Base-by-base conservation (phyloP, 768 basidiomycete species). In the Hypholoma sublateritium region DNA sequence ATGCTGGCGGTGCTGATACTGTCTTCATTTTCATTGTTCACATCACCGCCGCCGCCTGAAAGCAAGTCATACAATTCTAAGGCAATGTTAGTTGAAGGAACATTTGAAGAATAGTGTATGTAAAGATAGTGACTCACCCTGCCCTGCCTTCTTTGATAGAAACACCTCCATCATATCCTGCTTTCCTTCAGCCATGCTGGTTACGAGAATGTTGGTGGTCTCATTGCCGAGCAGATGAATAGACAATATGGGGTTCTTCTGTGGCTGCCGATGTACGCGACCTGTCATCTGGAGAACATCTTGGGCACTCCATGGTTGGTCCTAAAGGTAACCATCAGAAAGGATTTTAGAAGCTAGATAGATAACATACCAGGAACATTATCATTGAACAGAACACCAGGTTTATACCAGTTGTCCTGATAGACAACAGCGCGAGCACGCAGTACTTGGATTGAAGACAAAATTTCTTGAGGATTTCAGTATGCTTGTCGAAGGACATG, bases 281-380 rank as follows among this genome's bases (percentile, higher is more conserved):
- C 69, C 68, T 0, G 52, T 50, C 7, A 65, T 66, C 37, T 73
- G 70, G 0, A 39, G 48, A 36, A 65, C 55, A 28, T 71, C 67
- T 49, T 69, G 66, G 1, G 61, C 57, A 46, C 61, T 64, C 70
- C 67, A 71, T 1, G 65, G 64, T 42, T 71, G 69, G n/a, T 69
- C 64, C 67, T 69, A 41, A 9, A 41, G 16, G 14, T 22, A n/a
- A n/a, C n/a, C n/a, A n/a, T n/a, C 7, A 35, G 28, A 37, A 5
- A 16, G 36, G 32, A n/a, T 22, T 3, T 34, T 21, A 35, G 28
- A 37, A 34, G 4, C n/a, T 2, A 4, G 22, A 17, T 6, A 50
- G 32, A 16, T 21, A 17, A 55, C 53, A 6, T 50, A 61, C 60
- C 35, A 50, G 22, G 21, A 50, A 50, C 1, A 50, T 50, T 2